These are phyloP conservation scores for Melocanna baccifera DNA, from an alignment of 176 grass and related monocot species.

Conservation along the genomic window DNA sequence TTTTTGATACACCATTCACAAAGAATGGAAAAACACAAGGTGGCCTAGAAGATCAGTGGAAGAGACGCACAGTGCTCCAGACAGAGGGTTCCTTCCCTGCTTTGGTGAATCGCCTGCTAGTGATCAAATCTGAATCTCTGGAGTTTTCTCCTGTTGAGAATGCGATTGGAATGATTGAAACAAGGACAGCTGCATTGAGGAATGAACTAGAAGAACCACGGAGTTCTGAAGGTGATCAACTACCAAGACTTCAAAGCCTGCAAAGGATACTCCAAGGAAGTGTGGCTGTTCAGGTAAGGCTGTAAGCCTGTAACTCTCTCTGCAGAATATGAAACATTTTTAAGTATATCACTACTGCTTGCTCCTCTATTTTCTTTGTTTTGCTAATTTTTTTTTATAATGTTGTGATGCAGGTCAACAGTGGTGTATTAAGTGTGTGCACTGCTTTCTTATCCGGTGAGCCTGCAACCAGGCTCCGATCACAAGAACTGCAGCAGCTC, in stretches of 20 bases:
- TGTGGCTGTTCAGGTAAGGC: slow-evolving; percentile 93
- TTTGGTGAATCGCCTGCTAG: slow-evolving; percentile 82
- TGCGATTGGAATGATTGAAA: slow-evolving; percentile 99
- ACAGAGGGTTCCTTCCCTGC: slow-evolving; percentile 94
- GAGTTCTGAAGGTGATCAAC: slow-evolving; percentile 92
- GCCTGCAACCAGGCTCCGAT: slow-evolving; percentile 88
- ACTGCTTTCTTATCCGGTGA: slow-evolving; percentile 97
- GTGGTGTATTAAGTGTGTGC: slow-evolving; percentile 93
- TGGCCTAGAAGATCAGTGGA: slow-evolving; percentile 96
- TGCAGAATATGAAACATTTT: neutral
- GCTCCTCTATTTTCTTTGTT: neutral
- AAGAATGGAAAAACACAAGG: slow-evolving; percentile 99
- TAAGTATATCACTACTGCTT: neutral
- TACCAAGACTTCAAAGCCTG: slow-evolving; percentile 94
- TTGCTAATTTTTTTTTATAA: slow-evolving; percentile 22
- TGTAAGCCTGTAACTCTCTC: neutral
- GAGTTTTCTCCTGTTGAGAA: slow-evolving; percentile 99
- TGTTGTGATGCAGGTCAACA: slow-evolving; percentile 75
- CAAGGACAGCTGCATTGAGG: slow-evolving; percentile 87
- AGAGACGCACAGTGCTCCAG: slow-evolving; percentile 87
- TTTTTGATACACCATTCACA: slow-evolving; percentile 96
- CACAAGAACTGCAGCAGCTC: slow-evolving; percentile 93
- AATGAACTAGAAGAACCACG: slow-evolving; percentile 98
- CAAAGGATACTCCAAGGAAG: slow-evolving; percentile 99
- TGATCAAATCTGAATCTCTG: slow-evolving; percentile 85